Conservation (phyloP, 805 yeast genomes). For the Ogataea zsoltii region DNA sequence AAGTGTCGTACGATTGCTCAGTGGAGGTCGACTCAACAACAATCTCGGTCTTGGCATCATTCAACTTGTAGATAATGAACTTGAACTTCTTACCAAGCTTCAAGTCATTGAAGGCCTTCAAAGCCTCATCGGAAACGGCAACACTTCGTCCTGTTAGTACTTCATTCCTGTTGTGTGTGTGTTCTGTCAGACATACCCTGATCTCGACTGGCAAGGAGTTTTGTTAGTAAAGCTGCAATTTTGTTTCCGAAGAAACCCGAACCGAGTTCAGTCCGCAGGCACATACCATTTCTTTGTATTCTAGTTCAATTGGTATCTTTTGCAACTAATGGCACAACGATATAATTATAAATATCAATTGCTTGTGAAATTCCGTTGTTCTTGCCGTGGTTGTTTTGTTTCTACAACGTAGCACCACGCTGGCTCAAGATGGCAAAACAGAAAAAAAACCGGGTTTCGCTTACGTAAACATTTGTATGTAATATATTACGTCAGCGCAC, state of each 20-base stretch:
- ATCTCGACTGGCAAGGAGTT: constrained; percentile 30
- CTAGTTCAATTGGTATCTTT: constrained; percentile 2
- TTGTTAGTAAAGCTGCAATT: too few relatives aligned
- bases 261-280: too few relatives aligned
- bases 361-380: background rate
- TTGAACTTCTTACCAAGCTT: constrained; percentile 90
- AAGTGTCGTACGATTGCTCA: constrained; percentile 76
- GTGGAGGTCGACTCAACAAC: constrained; percentile 81
- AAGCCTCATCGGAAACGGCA: constrained; percentile 82
- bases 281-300: constrained; percentile 2
- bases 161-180: background rate
- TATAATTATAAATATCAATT: too few relatives aligned
- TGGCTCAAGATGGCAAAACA: constrained; percentile 9
- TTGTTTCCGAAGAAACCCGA: too few relatives aligned
- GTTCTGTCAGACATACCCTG: constrained; percentile 32
- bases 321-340: too few relatives aligned
- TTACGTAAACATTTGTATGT: too few relatives aligned
- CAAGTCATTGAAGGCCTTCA: constrained; percentile 91
- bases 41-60: constrained; percentile 86
- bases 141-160: constrained; percentile 50
- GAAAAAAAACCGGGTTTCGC: too few relatives aligned
- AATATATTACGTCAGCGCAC: background rate
- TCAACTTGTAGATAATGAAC: constrained; percentile 78
- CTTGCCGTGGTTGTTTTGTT: constrained; percentile 8
- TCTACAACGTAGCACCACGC: constrained; percentile 10